These are phyloP conservation scores for Solanum clarkiae DNA, from an alignment of 257 asterid genomes.

Conservation along the genomic window DNA sequence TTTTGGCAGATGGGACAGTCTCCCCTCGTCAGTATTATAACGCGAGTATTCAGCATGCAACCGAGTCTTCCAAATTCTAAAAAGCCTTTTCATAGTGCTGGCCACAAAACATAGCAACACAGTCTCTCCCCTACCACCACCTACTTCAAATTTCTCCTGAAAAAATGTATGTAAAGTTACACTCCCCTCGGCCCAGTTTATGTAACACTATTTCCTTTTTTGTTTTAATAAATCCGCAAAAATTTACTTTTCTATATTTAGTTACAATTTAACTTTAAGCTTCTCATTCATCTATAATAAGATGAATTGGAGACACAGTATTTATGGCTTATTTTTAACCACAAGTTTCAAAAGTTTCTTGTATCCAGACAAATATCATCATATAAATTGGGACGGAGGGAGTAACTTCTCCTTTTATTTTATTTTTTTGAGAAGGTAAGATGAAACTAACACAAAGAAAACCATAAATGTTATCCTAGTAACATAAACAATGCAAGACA, in stretches of 20 bases:
- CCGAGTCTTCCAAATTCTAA: conserved; percentile 1
- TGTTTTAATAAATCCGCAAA: neutral
- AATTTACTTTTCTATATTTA: neutral
- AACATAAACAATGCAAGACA: neutral
- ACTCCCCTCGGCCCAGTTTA: neutral
- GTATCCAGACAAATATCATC: neutral
- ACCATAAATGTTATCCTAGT: neutral
- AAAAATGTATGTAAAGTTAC: neutral
- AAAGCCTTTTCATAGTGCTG: neutral
- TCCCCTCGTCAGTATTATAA: neutral
- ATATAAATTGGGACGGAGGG: neutral
- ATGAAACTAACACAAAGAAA: neutral
- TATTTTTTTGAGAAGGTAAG: neutral
- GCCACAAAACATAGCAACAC: neutral
- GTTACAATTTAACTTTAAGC: neutral
- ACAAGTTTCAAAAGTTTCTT: neutral
- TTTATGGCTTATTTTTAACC: neutral
- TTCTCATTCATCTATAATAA: neutral
- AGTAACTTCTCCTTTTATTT: neutral
- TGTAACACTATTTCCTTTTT: neutral
- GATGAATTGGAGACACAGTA: neutral
- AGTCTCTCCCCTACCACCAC: conserved; percentile 1
- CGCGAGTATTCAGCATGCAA: neutral
- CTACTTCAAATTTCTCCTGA: neutral
- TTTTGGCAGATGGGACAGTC: neutral